Percentiles rank a stretch among this genome's conserved stretches.
Evolutionary conservation across 129 eudicot species (phyloP).

Genomic region (Ambrosia artemisiifolia): DNA sequence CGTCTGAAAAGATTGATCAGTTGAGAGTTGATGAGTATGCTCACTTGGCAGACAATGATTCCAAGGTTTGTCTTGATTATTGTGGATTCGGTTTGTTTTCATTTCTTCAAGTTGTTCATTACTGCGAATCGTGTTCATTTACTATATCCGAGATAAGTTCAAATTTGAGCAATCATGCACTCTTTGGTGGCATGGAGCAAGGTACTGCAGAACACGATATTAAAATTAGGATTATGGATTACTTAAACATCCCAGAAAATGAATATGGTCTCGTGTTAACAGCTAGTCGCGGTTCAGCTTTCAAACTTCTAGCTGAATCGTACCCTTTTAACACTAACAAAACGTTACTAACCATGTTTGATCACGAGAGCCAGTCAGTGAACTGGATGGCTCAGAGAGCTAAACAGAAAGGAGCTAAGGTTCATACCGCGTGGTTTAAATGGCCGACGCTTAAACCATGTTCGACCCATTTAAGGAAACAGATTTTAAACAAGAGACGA

Average conservation of each 20-base stretch:
- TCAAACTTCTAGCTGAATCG: slow-evolving; percentile 73
- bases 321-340: slow-evolving; percentile 83
- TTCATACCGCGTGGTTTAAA: slow-evolving; percentile 81
- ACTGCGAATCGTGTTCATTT: slow-evolving; percentile 74
- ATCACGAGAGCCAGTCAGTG: slow-evolving; percentile 90
- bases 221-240: slow-evolving; percentile 74
- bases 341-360: slow-evolving; percentile 83
- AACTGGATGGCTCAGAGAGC: slow-evolving; percentile 94
- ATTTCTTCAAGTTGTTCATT: slow-evolving; percentile 65
- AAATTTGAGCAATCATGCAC: slow-evolving; percentile 72
- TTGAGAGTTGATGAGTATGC: slow-evolving; percentile 72
- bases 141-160: slow-evolving; percentile 73
- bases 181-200: slow-evolving; percentile 77
- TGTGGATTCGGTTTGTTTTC: slow-evolving; percentile 95
- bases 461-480: slow-evolving; percentile 79
- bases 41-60: slow-evolving; percentile 46
- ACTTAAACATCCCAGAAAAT: slow-evolving; percentile 81
- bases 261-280: slow-evolving; percentile 88
- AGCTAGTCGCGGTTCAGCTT: slow-evolving; percentile 91
- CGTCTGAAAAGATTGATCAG: slow-evolving; percentile 73
- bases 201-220: slow-evolving; percentile 81
- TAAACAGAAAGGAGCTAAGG: slow-evolving; percentile 77
- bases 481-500: slow-evolving; percentile 61
- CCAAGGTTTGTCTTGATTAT: slow-evolving; percentile 92
- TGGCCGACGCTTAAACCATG: slow-evolving; percentile 94